Base-by-base conservation (phyloP, 1,139 yeast species). In the Blastobotrys buckinghamii region DNA sequence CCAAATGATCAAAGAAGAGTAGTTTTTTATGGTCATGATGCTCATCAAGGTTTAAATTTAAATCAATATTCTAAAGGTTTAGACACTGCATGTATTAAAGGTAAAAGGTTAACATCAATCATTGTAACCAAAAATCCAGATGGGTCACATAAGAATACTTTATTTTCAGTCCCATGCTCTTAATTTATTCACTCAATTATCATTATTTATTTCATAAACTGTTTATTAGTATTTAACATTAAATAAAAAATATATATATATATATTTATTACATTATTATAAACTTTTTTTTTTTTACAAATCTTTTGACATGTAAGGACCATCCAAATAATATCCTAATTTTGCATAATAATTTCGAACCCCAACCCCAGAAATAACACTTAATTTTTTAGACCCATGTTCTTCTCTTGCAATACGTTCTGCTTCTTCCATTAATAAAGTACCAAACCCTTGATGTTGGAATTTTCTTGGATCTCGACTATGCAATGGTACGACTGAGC, bases 391-490 rank as follows among this genome's bases (percentile, higher is more conserved):
- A 12, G 95, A 84, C 0, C 97, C 96, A 65, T 92, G 99, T 66
- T 92, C 99, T 62, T 90, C 96, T 49, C 81, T 77, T 1, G 99
- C 95, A 51, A 92, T 92, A 58, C 97, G 77, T 59, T 89, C 97
- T 2, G 98, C 98, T 67, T 92, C 98, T 68, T 94, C 98, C 98
- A 92, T 92, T 50, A 92, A 71, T 60, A 92, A 74, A 1, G 98
- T 90, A 54, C 99, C 99, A 65, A 92, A 92, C 17, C 99, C 99
- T 75, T 94, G 98, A 73, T 92, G 99, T 72, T 92, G 99, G 72
- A 92, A 92, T 67, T 92, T 92, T 61, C 96, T 78, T 46, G 98
- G 98, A 68, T 92, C 98, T 59, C 97, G 78, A n/a, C 95, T 85
- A 66, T 94, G 98, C 55, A 92, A 71, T 1, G 99, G 98, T 32